These are phyloP conservation scores for Eucalyptus sp. DNA, from an alignment of 345 rosid genomes.

Conservation along the genomic window DNA sequence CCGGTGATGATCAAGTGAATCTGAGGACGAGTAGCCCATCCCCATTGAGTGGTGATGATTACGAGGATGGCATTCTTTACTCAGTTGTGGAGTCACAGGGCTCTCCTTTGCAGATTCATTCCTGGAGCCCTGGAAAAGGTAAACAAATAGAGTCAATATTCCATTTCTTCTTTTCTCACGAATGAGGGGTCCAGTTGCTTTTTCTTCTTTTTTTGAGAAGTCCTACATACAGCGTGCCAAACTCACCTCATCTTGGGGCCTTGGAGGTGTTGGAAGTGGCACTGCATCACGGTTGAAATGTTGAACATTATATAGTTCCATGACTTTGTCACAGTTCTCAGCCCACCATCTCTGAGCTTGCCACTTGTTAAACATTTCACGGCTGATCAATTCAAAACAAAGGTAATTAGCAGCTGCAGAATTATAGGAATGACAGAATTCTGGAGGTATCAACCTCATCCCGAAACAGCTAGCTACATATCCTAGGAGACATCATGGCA, in stretches of 20 bases:
- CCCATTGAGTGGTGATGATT: constrained; percentile 27
- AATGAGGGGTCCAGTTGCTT: neutral
- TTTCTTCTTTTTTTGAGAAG: neutral
- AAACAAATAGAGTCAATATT: neutral
- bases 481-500: neutral
- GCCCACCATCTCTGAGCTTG: constrained; percentile 99
- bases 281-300: constrained; percentile 54
- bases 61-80: constrained; percentile 40
- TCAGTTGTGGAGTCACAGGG: constrained; percentile 76
- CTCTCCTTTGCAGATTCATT: constrained; percentile 50
- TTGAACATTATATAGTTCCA: constrained; percentile 93
- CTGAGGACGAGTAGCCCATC: constrained; percentile 51
- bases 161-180: neutral
- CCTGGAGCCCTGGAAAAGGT: constrained; percentile 34
- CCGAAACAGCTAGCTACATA: neutral
- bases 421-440: neutral
- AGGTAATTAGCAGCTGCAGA: neutral
- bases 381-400: constrained; percentile 31
- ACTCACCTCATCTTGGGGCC: constrained; percentile 70
- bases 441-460: neutral
- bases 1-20: constrained; percentile 51
- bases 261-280: constrained; percentile 64
- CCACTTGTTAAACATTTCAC: constrained; percentile 89
- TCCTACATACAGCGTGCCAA: neutral
- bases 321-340: constrained; percentile 79